These are phyloP conservation scores for Orobanche coerulescens DNA, from an alignment of 257 asterid species.

Conservation along the genomic window DNA sequence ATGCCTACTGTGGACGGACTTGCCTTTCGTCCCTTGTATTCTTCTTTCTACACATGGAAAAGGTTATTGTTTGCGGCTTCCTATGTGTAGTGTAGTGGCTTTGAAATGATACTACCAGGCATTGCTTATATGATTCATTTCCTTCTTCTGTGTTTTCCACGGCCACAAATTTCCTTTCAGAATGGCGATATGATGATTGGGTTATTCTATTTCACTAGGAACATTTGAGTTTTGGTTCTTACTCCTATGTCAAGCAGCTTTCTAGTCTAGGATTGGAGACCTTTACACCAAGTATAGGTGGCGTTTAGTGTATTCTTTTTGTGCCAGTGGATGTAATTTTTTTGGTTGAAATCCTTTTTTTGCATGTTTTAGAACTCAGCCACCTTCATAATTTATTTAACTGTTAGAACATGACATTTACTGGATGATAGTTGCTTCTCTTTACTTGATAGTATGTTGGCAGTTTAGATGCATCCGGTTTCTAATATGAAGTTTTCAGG, in stretches of 20 bases:
- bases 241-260: neutral
- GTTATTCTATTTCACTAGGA: neutral
- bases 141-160: neutral
- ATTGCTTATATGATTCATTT: neutral
- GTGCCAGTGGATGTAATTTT: neutral
- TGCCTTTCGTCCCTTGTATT: neutral
- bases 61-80: neutral
- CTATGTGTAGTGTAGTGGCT: neutral
- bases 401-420: neutral
- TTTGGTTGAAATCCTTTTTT: neutral
- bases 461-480: conserved; percentile 15
- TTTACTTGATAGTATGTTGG: neutral
- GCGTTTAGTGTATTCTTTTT: neutral
- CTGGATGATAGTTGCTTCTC: neutral
- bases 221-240: neutral
- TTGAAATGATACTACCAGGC: neutral
- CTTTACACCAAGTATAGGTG: neutral
- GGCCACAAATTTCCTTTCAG: neutral
- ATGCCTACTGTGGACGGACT: neutral
- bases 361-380: neutral
- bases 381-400: neutral
- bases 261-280: neutral
- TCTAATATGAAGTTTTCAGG: conserved; percentile 23
- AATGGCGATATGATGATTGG: neutral
- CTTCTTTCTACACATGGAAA: conserved; percentile 9